These are phyloP conservation scores for Triticum monococcum DNA, from an alignment of 176 grass and related monocot species.

Conservation along the genomic window DNA sequence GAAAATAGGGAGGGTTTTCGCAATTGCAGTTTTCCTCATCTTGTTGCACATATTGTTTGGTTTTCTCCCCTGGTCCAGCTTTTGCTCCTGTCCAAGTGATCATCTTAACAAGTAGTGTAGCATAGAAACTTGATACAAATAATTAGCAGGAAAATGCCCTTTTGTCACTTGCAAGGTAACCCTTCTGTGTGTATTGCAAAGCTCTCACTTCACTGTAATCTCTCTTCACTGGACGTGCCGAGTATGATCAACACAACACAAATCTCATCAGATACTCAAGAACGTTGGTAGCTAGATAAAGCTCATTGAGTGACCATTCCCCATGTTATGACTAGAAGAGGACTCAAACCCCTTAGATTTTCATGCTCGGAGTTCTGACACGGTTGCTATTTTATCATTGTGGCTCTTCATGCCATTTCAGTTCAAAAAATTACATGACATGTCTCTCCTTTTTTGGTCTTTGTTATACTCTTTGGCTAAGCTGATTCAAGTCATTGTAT, in stretches of 20 bases:
- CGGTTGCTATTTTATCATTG: not conserved
- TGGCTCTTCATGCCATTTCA: too few relatives aligned
- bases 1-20: conserved; percentile 34
- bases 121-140: conserved; percentile 41
- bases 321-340: not conserved
- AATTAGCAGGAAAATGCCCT: conserved; percentile 42
- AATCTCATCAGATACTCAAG: conserved; percentile 21
- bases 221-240: not conserved
- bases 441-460: not conserved
- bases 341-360: not conserved
- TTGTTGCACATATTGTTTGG: conserved; percentile 53
- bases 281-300: not conserved
- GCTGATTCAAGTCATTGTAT: not conserved
- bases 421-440: not conserved
- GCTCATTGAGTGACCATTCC: not conserved
- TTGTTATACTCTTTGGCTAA: not conserved
- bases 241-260: conserved; percentile 6
- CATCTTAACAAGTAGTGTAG: conserved; percentile 42
- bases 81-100: conserved; percentile 24
- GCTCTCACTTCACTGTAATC: not conserved
- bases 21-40: conserved; percentile 41
- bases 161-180: conserved; percentile 30
- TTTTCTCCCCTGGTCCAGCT: conserved; percentile 15
- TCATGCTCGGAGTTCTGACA: not conserved
- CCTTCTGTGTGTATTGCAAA: conserved; percentile 16